Evolutionary conservation across 352 stramenopile species (phyloP).

Genomic region (Pythium dissotocum): DNA sequence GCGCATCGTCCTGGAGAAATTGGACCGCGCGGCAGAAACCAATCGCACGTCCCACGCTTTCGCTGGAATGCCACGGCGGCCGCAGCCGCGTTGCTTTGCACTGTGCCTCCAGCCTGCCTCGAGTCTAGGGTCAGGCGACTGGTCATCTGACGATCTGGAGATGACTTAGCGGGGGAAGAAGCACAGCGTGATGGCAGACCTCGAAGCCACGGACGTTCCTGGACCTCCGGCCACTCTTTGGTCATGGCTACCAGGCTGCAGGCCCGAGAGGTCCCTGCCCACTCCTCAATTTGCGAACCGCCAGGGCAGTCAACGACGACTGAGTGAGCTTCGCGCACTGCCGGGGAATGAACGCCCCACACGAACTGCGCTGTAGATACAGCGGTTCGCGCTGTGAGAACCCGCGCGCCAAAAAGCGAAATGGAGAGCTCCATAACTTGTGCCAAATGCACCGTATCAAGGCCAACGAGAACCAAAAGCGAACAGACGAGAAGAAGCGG

Average conservation of each 20-base stretch:
- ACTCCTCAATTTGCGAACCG: constrained; percentile 3
- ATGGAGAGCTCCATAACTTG: constrained; percentile 33
- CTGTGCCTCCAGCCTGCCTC: too few species aligned
- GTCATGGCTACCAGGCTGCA: not conserved
- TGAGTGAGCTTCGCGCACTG: not conserved
- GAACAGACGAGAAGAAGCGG: constrained; percentile 34
- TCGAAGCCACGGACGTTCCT: not conserved
- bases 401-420: constrained; percentile 30
- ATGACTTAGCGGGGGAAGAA: not conserved
- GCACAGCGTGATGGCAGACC: not conserved
- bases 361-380: constrained; percentile 30
- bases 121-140: not conserved
- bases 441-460: constrained; percentile 34
- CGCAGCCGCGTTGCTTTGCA: constrained; percentile 1
- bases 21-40: not conserved
- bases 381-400: constrained; percentile 26
- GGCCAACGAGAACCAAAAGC: constrained; percentile 62
- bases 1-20: not conserved
- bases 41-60: constrained; percentile 5
- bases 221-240: not conserved
- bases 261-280: not conserved
- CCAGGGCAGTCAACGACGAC: not conserved
- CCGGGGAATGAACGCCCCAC: not conserved
- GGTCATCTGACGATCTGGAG: constrained; percentile 1
- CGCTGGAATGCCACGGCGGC: not conserved